A percentile compares a stretch with the other conserved stretches of the same genome.
Conservation (phyloP, 768 basidiomycete species). For the Boletus sp. region DNA sequence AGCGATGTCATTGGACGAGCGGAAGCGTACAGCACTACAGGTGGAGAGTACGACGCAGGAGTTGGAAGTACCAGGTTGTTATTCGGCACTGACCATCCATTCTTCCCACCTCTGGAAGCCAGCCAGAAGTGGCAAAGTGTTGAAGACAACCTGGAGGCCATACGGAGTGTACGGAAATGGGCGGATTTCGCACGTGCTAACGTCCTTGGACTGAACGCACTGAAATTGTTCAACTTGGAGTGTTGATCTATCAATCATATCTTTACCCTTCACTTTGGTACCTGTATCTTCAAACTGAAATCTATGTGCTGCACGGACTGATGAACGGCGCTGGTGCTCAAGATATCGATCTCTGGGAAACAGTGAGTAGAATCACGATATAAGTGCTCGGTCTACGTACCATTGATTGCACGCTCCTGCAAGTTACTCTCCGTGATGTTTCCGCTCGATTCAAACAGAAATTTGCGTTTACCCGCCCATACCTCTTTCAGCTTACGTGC, state of each 20-base stretch:
- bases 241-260: constrained; percentile 15
- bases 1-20: constrained; percentile 67
- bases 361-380: background rate
- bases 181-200: constrained; percentile 53
- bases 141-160: constrained; percentile 80
- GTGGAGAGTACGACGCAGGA: constrained; percentile 29
- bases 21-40: constrained; percentile 39
- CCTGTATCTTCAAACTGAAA: constrained; percentile 94
- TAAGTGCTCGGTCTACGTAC: constrained; percentile 39
- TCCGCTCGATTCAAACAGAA: constrained; percentile 91
- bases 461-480: constrained; percentile 79
- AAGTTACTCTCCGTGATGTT: constrained; percentile 90
- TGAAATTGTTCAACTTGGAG: constrained; percentile 60
- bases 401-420: constrained; percentile 74
- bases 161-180: constrained; percentile 41
- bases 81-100: constrained; percentile 88
- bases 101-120: constrained; percentile 76
- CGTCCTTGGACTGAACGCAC: constrained; percentile 71
- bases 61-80: constrained; percentile 59
- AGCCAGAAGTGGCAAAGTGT: constrained; percentile 81
- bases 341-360: constrained; percentile 81
- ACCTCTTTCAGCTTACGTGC: constrained; percentile 71
- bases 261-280: constrained; percentile 37
- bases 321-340: constrained; percentile 88
- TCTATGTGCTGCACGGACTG: constrained; percentile 94